Percentiles rank a stretch among this genome's conserved stretches.
Conservation (phyloP, 2,329 filamentous ascomycete genomes). For the Arachnopeziza araneosa region DNA sequence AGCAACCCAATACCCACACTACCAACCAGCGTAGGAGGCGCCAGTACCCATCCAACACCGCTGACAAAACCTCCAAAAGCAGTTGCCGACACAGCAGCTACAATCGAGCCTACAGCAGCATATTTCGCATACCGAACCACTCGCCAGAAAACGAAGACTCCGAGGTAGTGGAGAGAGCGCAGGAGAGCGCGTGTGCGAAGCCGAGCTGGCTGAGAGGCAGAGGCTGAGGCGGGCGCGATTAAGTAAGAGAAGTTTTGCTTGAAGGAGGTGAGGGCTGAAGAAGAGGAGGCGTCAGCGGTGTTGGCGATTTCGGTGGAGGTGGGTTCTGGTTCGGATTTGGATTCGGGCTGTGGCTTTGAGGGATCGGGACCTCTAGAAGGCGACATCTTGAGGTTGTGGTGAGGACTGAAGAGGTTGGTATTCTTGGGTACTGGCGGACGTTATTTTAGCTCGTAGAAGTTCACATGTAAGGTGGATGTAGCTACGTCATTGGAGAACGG, state of each 20-base stretch:
- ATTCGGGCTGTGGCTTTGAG: background rate
- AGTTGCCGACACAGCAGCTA: conserved; percentile 26
- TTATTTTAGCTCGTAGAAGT: no score
- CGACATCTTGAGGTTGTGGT: conserved; percentile 9
- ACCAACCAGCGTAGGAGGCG: conserved; percentile 25
- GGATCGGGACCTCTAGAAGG: conserved; percentile 13
- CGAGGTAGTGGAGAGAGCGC: conserved; percentile 25
- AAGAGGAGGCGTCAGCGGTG: conserved; percentile 19
- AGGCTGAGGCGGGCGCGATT: conserved; percentile 22
- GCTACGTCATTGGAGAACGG: background rate
- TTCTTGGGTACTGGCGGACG: background rate
- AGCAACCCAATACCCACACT: conserved; percentile 24
- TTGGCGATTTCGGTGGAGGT: conserved; percentile 22
- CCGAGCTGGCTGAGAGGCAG: conserved; percentile 20
- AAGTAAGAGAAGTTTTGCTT: conserved; percentile 28
- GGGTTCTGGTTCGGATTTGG: conserved; percentile 7
- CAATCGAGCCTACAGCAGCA: conserved; percentile 24
- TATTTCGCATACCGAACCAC: conserved; percentile 31
- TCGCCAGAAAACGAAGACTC: conserved; percentile 30
- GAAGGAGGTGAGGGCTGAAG: conserved; percentile 22
- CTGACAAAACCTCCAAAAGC: conserved; percentile 26
- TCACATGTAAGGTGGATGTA: no score
- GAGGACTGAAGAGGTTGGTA: background rate
- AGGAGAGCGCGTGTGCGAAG: conserved; percentile 29
- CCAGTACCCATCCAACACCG: conserved; percentile 27